Percentiles rank a stretch among this genome's conserved stretches.
phyloP scores from a whole-genome alignment of 1,139 yeast genomes.

The Yamadazyma jaroonii region DNA sequence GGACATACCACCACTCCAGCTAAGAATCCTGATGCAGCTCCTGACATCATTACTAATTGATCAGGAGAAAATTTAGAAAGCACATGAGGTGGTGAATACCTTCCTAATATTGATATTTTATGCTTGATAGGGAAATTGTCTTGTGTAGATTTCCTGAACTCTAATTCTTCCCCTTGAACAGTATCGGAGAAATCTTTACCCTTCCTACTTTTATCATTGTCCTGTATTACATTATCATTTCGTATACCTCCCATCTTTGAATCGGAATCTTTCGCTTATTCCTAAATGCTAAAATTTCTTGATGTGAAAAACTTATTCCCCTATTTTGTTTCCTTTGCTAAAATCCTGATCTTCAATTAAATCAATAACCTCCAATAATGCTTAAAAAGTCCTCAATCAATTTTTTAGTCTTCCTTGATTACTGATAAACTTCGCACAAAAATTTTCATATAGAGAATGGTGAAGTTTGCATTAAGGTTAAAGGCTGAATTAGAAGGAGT shows the following conservation, averaged over 20 bases:
- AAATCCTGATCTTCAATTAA: no score
- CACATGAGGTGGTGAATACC: constrained; percentile 21
- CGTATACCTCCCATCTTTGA: constrained; percentile 6
- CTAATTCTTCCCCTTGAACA: constrained; percentile 41
- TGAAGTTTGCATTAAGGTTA: constrained; percentile 45
- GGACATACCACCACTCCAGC: constrained; percentile 50
- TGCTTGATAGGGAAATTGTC: constrained; percentile 22
- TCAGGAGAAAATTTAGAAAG: constrained; percentile 25
- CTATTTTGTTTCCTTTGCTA: no score
- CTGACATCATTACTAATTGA: constrained; percentile 41
- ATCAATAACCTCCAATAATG: no score
- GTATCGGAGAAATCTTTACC: constrained; percentile 34
- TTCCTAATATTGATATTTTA: constrained; percentile 20
- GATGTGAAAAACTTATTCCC: no score
- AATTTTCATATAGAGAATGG: constrained; percentile 24
- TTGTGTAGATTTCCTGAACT: constrained; percentile 26
- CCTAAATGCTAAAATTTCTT: no score
- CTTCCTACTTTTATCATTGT: neutral
- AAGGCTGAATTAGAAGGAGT: constrained; percentile 63
- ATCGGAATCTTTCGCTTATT: no score
- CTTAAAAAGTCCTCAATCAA: no score
- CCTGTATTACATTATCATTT: neutral
- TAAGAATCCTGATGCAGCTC: constrained; percentile 46
- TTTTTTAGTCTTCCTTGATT: neutral
- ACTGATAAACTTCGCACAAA: constrained; percentile 4